A percentile compares a stretch with the other conserved stretches of the same genome.
Evolutionary conservation across 2,329 filamentous ascomycete genomes (phyloP).

Genomic region (Curvularia sp.): DNA sequence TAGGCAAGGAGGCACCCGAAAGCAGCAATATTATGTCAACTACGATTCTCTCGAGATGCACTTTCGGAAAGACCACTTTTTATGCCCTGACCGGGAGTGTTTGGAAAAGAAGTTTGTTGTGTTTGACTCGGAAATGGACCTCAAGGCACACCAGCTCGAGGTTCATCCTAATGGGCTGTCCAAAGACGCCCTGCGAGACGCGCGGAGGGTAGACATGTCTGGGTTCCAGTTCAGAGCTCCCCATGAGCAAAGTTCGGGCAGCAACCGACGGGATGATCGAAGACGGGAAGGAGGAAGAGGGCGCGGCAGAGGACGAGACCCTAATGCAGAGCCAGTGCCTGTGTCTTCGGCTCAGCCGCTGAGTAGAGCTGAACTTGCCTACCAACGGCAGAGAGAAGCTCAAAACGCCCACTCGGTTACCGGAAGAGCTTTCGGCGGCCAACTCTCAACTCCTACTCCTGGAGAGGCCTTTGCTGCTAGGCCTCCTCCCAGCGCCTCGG

Average conservation of each 20-base stretch:
- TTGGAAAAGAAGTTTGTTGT: conserved; percentile 98
- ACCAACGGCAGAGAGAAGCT: conserved; percentile 89
- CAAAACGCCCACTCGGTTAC: conserved; percentile 84
- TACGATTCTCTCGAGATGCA: conserved; percentile 87
- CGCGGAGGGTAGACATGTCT: conserved; percentile 84
- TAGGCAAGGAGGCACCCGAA: conserved; percentile 62
- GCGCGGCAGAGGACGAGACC: conserved; percentile 77
- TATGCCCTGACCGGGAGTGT: conserved; percentile 85
- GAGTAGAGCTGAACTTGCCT: conserved; percentile 85
- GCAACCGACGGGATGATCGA: conserved; percentile 51
- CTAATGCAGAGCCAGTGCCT: conserved; percentile 81
- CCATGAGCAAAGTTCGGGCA: conserved; percentile 62
- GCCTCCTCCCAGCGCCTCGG: conserved; percentile 51
- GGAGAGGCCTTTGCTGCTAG: conserved; percentile 56
- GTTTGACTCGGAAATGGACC: conserved; percentile 91
- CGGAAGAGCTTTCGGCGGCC: conserved; percentile 82
- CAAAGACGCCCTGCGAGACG: conserved; percentile 83
- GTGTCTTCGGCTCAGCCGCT: conserved; percentile 79
- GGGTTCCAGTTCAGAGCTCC: conserved; percentile 79
- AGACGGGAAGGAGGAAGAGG: conserved; percentile 57
- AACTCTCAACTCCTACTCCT: conserved; percentile 67
- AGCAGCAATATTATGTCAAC: conserved; percentile 89
- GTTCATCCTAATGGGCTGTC: conserved; percentile 80
- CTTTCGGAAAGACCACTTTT: conserved; percentile 85
- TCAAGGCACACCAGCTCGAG: conserved; percentile 90